A percentile compares a stretch with the other conserved stretches of the same genome.
Evolutionary conservation across 202 grass and related monocot genomes (phyloP).

Genomic region (Digitaria exilis): DNA sequence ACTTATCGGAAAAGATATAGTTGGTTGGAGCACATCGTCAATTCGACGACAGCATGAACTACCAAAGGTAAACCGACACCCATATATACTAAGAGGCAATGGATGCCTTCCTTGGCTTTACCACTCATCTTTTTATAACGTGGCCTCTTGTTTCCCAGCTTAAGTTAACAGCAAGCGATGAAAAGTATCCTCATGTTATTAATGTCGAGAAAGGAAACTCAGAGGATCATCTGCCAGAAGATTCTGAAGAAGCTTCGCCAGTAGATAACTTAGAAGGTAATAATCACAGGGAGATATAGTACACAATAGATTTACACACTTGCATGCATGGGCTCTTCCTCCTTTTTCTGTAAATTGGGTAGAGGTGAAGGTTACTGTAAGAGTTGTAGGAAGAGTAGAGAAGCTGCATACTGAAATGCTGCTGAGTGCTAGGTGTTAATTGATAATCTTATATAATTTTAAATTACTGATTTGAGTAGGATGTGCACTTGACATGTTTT

Average conservation of each 20-base stretch:
- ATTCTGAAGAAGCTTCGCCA: conserved; percentile 45
- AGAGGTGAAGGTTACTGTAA: neutral
- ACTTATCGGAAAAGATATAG: conserved; percentile 80
- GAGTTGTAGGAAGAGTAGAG: neutral
- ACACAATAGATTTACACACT: neutral
- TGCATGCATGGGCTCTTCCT: neutral
- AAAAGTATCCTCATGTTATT: conserved; percentile 88
- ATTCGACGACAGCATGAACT: conserved; percentile 76
- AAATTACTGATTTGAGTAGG: neutral
- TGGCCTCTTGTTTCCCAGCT: conserved; percentile 45
- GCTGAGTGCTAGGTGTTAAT: neutral
- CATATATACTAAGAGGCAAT: neutral
- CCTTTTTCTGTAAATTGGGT: neutral
- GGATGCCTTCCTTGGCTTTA: neutral
- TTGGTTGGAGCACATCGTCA: conserved; percentile 92
- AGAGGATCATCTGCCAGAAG: conserved; percentile 40
- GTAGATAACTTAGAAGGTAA: conserved; percentile 74
- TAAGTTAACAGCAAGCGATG: conserved; percentile 45
- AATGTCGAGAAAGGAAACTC: conserved; percentile 62
- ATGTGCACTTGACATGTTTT: neutral
- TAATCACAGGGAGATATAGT: neutral
- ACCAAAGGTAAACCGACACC: conserved; percentile 60
- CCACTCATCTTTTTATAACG: conserved; percentile 30
- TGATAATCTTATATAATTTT: conserved; percentile 1
- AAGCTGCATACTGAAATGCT: neutral